Conservation (phyloP, 176 grass and related monocot genomes). For the Rhipidocladum racemiflorum region DNA sequence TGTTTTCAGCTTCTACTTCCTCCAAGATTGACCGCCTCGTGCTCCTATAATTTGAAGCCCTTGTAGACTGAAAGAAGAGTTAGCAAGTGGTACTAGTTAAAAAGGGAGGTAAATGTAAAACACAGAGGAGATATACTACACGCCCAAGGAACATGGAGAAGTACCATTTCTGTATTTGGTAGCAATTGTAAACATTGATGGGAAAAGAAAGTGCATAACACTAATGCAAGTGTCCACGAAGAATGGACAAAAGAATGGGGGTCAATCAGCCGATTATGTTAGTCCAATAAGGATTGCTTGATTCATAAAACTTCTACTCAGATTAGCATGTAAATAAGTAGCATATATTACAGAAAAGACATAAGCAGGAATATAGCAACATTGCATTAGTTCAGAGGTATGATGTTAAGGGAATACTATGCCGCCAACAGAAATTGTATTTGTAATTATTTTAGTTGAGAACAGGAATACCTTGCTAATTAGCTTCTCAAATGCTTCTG, state of each 20-base stretch:
- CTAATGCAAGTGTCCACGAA: too few species aligned
- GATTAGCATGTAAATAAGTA: background rate
- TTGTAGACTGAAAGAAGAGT: constrained; percentile 58
- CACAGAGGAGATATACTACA: background rate
- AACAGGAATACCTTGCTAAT: constrained; percentile 78
- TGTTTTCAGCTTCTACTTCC: constrained; percentile 62
- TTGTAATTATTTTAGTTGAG: constrained; percentile 14
- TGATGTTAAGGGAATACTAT: background rate
- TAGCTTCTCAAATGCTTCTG: constrained; percentile 84
- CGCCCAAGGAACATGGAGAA: background rate
- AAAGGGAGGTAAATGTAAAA: background rate
- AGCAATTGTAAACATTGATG: background rate
- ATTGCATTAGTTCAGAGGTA: background rate
- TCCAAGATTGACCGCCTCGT: constrained; percentile 58
- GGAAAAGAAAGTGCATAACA: background rate
- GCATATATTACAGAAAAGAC: background rate
- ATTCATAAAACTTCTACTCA: background rate
- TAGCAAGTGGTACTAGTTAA: background rate
- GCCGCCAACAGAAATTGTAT: background rate
- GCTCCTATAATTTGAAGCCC: constrained; percentile 43
- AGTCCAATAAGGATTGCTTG: background rate
- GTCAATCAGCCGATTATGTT: background rate
- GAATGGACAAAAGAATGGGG: too few species aligned
- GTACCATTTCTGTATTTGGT: background rate
- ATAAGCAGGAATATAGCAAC: background rate